Base-by-base conservation (phyloP, 148 eudicot species). In the Dysphania ambrosioides region DNA sequence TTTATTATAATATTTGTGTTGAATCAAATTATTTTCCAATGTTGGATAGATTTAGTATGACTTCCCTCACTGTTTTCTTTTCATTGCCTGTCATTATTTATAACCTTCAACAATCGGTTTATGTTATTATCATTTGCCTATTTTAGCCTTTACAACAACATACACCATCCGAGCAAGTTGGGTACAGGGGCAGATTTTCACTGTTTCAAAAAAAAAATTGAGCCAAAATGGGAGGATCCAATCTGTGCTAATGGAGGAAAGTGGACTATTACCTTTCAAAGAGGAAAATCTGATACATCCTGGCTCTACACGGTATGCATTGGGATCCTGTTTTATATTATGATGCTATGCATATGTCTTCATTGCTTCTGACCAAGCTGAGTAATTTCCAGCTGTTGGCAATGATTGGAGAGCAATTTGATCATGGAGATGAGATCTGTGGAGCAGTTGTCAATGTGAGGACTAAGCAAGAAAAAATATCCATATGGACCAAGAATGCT, bases 201-300 rank as follows among this genome's bases (percentile, higher is more conserved):
- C 57, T 94, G 97, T 79, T 94, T 94, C 77, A 92, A 94, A 85
- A 5, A 88, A 38, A 86, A 90, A 74, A 92, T 94, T 80, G 96
- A 90, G 87, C 98, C 97, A 31, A 94, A 94, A 78, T 91, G 98
- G 98, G 98, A 94, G 87, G 97, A 94, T 75, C 98, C 98, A 66
- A 79, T 91, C 35, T 94, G 98, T 86, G 90, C 93, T 82, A 90
- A 92, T 82, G 98, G 98, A 62, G 97, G 98, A 66, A 92, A 90
- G 83, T 94, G 97, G 97, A 89, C 90, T 78, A 74, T 85, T 38
- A 80, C 53, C 76, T 83, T 77, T 53, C 10, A 59, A 1, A 86
- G 57, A 77, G 90, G 86, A 8, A 88, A 90, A 79, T 87, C 89
- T 51, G 98, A 90, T 67, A 90, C 83, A 8, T 61, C 71, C 83